A percentile compares a stretch with the other conserved stretches of the same genome.
These are phyloP conservation scores for Thymus mandschuricus DNA, from an alignment of 257 asterid species.

Conservation along the genomic window DNA sequence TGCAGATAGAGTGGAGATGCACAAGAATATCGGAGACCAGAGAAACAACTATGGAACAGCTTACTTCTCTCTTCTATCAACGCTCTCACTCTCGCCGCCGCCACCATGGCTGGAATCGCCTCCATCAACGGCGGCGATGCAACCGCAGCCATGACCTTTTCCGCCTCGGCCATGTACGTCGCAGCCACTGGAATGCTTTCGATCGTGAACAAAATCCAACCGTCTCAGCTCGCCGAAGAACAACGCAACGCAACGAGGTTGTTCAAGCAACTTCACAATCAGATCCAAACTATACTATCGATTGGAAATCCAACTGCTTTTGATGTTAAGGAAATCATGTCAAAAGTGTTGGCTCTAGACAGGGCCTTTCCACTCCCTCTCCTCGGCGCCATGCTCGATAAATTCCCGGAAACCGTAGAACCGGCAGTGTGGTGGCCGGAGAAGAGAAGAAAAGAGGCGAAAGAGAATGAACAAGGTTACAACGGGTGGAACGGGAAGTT, in stretches of 20 bases:
- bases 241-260: too few relatives aligned
- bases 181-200: conserved; percentile 45
- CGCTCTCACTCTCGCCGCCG: too few relatives aligned
- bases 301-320: too few relatives aligned
- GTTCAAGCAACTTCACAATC: too few relatives aligned
- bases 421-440: conserved; percentile 67
- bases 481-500: conserved; percentile 50
- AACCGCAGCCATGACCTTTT: conserved; percentile 40
- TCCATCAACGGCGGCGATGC: conserved; percentile 49
- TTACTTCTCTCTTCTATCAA: too few relatives aligned
- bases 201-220: too few relatives aligned
- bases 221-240: too few relatives aligned
- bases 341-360: conserved; percentile 58
- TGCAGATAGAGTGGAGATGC: conserved; percentile 68
- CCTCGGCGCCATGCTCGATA: conserved; percentile 31
- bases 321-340: conserved; percentile 33
- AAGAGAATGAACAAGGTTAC: not conserved
- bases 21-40: conserved; percentile 57
- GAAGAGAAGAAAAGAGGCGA: conserved; percentile 20
- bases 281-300: too few relatives aligned
- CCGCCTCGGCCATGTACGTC: conserved; percentile 43
- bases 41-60: conserved; percentile 42
- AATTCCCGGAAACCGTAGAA: conserved; percentile 21
- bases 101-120: conserved; percentile 9
- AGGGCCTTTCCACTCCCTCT: conserved; percentile 59